Evolutionary conservation across 2,329 filamentous ascomycete genomes (phyloP), one percentile per base, ranked within the genome.

Genomic region (Didymella exigua): DNA sequence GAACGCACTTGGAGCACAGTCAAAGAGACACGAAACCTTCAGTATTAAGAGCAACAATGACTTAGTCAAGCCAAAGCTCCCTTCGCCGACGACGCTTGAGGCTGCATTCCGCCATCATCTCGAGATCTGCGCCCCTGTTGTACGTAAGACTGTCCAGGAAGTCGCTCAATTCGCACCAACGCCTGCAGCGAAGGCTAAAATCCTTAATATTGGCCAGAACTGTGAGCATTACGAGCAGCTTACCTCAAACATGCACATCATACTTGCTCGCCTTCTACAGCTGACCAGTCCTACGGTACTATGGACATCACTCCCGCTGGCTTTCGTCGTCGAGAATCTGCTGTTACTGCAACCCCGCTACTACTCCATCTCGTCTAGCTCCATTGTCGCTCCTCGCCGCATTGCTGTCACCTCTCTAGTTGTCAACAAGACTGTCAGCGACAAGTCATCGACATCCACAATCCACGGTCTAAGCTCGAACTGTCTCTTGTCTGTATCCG

Each of bases 31-130:
- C 4, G 43, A 66, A 4, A 46, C 59, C 7, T 63, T 77, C 26
- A 66, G 62, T 2, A 55, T 78, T 27, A 67, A 58, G 19, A 64
- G 67, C 14, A 57, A 67, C 16, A 71, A 71, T 38, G 53, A 58
- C 27, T 66, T 59, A 8, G 58, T 65, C 34, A 75, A 72, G 54
- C 59, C 65, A n/a, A 73, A 69, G 33, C 48, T 80, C 0, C 78
- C 78, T 1, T 76, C 73, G 2, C 76, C 76, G 0, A 78, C 75
- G 0, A 77, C 76, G 0, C 60, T 75, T 4, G 60, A 74, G 1
- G 73, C 74, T 0, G 69, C 79, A 3, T 75, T 82, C 58, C 67
- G 72, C 5, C 71, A 80, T 56, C 78, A 82, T 49, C 74, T 82
- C 1, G 80, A 82, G 49, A 78, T 81, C 56, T 72, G 77, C 55